phyloP scores from a whole-genome alignment of 2,329 filamentous ascomycete species.

The Calonectria pseudoturangicola region DNA sequence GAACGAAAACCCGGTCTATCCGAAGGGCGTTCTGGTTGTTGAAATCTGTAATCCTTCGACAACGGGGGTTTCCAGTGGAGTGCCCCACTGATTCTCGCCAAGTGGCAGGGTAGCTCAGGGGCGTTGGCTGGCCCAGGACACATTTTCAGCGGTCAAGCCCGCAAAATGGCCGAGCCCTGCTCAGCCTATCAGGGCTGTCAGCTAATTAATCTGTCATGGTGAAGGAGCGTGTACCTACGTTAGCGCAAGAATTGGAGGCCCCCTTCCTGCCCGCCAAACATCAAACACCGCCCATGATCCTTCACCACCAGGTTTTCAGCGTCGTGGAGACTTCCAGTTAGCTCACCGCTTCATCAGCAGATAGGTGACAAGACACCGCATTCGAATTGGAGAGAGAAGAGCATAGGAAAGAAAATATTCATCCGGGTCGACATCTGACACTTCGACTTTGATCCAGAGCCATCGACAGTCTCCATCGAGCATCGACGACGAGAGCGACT shows the following conservation, averaged over 20 bases:
- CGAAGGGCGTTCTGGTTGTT: not conserved
- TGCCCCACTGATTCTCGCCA: not conserved
- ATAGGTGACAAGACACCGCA: not conserved
- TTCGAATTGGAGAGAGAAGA: not conserved
- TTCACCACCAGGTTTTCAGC: not conserved
- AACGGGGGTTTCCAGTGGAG: not conserved
- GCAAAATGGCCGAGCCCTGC: not conserved
- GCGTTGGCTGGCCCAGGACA: not conserved
- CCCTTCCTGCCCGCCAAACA: slow-evolving; percentile 28
- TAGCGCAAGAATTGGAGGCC: slow-evolving; percentile 19
- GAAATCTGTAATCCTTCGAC: not conserved
- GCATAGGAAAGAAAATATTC: not conserved
- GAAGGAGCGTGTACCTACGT: slow-evolving; percentile 9
- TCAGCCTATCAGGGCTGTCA: slow-evolving; percentile 14
- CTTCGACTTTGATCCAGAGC: not conserved
- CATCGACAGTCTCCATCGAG: not conserved
- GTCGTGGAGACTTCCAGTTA: not conserved
- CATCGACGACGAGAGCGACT: slow-evolving; percentile 11
- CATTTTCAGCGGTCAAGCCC: slow-evolving; percentile 1
- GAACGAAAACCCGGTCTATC: not conserved
- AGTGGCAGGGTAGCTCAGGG: not conserved
- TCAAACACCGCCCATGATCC: slow-evolving; percentile 12
- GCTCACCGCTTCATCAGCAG: not conserved
- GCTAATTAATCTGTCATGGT: slow-evolving; percentile 27
- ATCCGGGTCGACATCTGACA: not conserved